These are phyloP conservation scores for Vanderwaltozyma polyspora DNA, from an alignment of 805 yeast species.

Conservation along the genomic window DNA sequence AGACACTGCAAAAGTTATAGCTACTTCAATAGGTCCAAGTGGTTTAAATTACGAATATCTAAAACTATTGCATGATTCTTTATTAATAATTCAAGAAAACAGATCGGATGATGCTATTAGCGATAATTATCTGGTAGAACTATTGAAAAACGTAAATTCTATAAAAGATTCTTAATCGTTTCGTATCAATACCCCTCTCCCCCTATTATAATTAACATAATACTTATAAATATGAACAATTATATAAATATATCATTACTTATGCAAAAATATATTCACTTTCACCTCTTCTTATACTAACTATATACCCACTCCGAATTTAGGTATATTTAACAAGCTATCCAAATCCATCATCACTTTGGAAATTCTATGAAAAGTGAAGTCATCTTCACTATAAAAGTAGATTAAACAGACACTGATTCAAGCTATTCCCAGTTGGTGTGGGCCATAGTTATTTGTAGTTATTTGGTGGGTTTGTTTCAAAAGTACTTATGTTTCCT, in stretches of 20 bases:
- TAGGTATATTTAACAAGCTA: no score
- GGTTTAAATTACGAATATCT: constrained; percentile 73
- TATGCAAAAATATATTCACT: no score
- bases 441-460: no score
- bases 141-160: background rate
- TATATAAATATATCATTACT: no score
- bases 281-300: no score
- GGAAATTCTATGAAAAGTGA: no score
- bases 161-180: background rate
- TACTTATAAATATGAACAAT: background rate
- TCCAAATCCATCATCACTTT: no score
- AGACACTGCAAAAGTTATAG: constrained; percentile 51
- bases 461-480: background rate
- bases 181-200: background rate
- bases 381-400: no score
- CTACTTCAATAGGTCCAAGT: constrained; percentile 57
- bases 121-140: background rate
- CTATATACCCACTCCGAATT: no score
- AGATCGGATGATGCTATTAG: background rate
- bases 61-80: constrained; percentile 38
- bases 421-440: no score
- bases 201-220: background rate
- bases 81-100: constrained; percentile 26
- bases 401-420: no score
- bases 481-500: background rate